Percentiles rank a stretch among this genome's conserved stretches.
Conservation (phyloP, 805 yeast species). For the Yarrowia osloensis region DNA sequence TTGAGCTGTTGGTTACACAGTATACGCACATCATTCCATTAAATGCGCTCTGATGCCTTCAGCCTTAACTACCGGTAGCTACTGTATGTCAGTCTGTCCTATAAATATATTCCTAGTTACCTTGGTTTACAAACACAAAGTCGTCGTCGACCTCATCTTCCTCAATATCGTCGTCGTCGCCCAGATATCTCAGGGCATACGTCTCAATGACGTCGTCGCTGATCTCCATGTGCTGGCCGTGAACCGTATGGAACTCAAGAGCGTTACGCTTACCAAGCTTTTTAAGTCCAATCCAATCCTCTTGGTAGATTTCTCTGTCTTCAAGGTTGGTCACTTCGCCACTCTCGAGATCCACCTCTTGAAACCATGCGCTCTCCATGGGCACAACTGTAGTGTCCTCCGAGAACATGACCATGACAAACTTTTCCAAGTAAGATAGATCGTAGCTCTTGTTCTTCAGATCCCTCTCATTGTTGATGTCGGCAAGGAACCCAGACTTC, state of each 20-base stretch:
- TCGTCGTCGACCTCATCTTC: background rate
- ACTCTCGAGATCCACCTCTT: constrained; percentile 51
- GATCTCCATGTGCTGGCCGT: constrained; percentile 68
- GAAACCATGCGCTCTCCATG: constrained; percentile 65
- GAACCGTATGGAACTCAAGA: constrained; percentile 53
- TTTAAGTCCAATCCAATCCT: constrained; percentile 63
- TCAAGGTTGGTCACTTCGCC: constrained; percentile 51
- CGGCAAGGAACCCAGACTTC: constrained; percentile 61
- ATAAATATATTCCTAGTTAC: background rate
- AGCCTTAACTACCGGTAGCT: too few species aligned
- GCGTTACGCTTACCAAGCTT: constrained; percentile 48
- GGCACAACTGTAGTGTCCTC: constrained; percentile 73
- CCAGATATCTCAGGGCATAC: background rate
- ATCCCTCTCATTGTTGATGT: constrained; percentile 62
- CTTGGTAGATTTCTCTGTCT: constrained; percentile 52
- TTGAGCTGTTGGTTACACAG: too few species aligned
- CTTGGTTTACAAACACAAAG: background rate
- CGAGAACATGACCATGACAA: constrained; percentile 61
- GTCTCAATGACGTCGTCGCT: constrained; percentile 45
- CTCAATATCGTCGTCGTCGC: background rate
- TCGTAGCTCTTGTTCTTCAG: constrained; percentile 48
- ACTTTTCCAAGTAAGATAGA: constrained; percentile 49
- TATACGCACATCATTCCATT: too few species aligned
- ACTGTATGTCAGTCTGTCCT: too few species aligned
- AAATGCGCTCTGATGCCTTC: too few species aligned